phyloP scores from a whole-genome alignment of 371 early-diverging fungal species.

The Syncephalis plumigaleata region DNA sequence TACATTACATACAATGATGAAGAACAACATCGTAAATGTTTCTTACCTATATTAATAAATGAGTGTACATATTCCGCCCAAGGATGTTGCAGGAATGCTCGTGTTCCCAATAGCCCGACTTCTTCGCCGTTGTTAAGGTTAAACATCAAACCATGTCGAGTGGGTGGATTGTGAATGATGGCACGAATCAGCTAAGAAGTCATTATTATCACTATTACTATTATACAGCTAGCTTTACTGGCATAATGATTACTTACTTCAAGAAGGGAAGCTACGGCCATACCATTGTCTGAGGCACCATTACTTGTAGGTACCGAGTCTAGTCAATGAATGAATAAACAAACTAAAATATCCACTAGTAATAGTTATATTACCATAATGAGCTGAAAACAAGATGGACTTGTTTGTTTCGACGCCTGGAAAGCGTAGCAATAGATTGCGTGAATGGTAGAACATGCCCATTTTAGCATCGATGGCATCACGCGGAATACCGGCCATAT shows the following conservation, averaged over 20 bases:
- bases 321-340: constrained; percentile 6
- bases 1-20: too few relatives aligned
- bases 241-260: constrained; percentile 19
- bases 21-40: constrained; percentile 18
- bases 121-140: constrained; percentile 83
- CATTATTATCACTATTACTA: neutral
- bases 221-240: neutral
- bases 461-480: neutral
- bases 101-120: constrained; percentile 52
- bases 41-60: constrained; percentile 47
- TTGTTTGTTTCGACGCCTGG: constrained; percentile 1
- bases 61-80: constrained; percentile 52
- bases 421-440: neutral
- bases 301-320: constrained; percentile 59
- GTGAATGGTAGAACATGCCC: neutral
- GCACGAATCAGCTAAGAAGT: neutral
- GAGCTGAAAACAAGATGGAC: constrained; percentile 30
- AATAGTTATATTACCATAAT: constrained; percentile 15
- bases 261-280: constrained; percentile 47
- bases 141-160: constrained; percentile 41
- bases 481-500: constrained; percentile 20
- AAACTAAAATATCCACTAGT: too few relatives aligned
- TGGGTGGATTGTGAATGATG: constrained; percentile 19
- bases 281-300: constrained; percentile 77
- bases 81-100: constrained; percentile 52